Percentiles rank a stretch among this genome's conserved stretches.
These are phyloP conservation scores for Rosellinia necatrix DNA, from an alignment of 2,329 filamentous ascomycete genomes.

Conservation along the genomic window DNA sequence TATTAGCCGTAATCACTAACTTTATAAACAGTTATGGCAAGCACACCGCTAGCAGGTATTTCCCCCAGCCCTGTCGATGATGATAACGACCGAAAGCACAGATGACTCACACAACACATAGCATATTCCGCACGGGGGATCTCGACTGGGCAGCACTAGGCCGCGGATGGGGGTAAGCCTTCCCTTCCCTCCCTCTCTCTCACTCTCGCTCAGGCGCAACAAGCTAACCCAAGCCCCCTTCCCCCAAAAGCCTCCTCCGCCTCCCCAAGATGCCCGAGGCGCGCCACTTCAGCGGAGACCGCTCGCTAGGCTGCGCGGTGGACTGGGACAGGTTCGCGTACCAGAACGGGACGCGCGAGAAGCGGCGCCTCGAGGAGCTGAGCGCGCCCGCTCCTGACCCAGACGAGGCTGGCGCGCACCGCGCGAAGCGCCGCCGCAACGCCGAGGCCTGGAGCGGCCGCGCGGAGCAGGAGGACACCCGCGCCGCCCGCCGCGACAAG, in stretches of 20 bases:
- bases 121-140: constrained; percentile 80
- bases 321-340: constrained; percentile 73
- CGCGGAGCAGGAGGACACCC: constrained; percentile 66
- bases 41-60: constrained; percentile 76
- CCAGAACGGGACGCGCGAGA: constrained; percentile 73
- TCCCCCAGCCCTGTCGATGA: not conserved
- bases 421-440: constrained; percentile 61
- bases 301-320: constrained; percentile 63
- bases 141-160: constrained; percentile 85
- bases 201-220: no score
- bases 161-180: constrained; percentile 70
- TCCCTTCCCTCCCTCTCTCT: not conserved
- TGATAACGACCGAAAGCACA: no score
- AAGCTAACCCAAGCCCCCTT: constrained; percentile 6
- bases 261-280: constrained; percentile 95
- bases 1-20: constrained; percentile 4
- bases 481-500: constrained; percentile 66
- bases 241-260: constrained; percentile 62
- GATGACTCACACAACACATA: constrained; percentile 10
- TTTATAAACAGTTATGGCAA: constrained; percentile 69
- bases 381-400: constrained; percentile 39
- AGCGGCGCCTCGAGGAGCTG: constrained; percentile 63
- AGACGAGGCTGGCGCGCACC: constrained; percentile 44
- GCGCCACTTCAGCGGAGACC: constrained; percentile 72
- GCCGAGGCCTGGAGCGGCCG: constrained; percentile 76